phyloP scores from a whole-genome alignment of 768 basidiomycete species.

The Nevesoporus exiguus region DNA sequence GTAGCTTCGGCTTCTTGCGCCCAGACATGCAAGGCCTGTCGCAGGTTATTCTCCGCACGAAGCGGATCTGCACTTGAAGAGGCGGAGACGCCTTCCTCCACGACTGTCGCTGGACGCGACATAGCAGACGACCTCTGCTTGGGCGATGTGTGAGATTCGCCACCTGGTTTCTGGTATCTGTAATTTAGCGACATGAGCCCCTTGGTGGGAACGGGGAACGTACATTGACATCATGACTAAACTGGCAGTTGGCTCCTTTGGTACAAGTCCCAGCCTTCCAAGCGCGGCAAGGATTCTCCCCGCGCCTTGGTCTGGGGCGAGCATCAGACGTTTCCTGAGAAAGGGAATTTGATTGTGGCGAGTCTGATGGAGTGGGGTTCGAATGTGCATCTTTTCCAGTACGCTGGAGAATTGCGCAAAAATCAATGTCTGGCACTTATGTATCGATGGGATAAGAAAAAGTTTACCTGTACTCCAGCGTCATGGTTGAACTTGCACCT shows the following conservation, averaged over 20 bases:
- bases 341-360: background rate
- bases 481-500: conserved; percentile 27
- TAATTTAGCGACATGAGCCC: background rate
- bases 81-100: background rate
- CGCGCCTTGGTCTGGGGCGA: conserved; percentile 21
- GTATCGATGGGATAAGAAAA: background rate
- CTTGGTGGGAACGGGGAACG: too few relatives aligned
- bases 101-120: background rate
- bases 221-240: too few relatives aligned
- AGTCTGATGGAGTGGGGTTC: background rate
- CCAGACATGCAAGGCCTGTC: background rate
- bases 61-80: background rate
- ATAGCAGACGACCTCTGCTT: background rate
- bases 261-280: conserved; percentile 40
- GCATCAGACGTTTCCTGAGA: conserved; percentile 11
- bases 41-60: background rate
- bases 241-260: conserved; percentile 35
- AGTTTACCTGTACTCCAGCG: conserved; percentile 5
- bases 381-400: background rate
- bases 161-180: conserved; percentile 14
- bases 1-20: conserved; percentile 14
- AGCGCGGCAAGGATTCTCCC: conserved; percentile 22
- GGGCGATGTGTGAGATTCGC: too few relatives aligned
- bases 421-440: background rate
- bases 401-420: background rate